These are phyloP conservation scores for Amanita rimosa DNA, from an alignment of 768 basidiomycete species.

Conservation along the genomic window DNA sequence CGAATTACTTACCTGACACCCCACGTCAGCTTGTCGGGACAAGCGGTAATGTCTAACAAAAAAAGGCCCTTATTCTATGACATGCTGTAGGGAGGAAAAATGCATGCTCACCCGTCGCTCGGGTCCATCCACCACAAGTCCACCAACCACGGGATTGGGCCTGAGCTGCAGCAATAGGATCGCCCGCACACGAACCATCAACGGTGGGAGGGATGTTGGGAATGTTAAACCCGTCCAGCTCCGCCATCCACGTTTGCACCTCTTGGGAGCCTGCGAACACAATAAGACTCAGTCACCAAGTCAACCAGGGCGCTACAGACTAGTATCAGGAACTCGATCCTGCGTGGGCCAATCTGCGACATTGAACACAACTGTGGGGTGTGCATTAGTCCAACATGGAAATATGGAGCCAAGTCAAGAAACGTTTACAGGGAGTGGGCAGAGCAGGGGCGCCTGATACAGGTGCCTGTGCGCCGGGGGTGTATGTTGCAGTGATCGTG, in stretches of 20 bases:
- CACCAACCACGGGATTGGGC: constrained; percentile 75
- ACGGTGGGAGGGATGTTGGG: constrained; percentile 51
- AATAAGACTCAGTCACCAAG: neutral
- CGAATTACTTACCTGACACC: constrained; percentile 45
- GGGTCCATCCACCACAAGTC: constrained; percentile 73
- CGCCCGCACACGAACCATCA: constrained; percentile 58
- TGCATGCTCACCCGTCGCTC: constrained; percentile 26
- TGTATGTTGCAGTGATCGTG: constrained; percentile 2
- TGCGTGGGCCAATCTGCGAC: constrained; percentile 46
- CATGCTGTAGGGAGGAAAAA: neutral
- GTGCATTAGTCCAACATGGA: neutral
- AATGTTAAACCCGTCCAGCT: constrained; percentile 60
- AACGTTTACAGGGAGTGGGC: constrained; percentile 46
- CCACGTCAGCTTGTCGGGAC: constrained; percentile 63
- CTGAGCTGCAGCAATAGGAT: constrained; percentile 43
- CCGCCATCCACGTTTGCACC: constrained; percentile 67
- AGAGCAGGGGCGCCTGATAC: constrained; percentile 55
- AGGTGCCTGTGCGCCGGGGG: constrained; percentile 44
- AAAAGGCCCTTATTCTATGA: too few relatives aligned
- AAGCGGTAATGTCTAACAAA: constrained; percentile 45
- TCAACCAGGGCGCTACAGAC: constrained; percentile 23
- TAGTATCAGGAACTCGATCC: constrained; percentile 48
- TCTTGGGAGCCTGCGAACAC: constrained; percentile 36
- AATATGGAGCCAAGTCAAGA: neutral
- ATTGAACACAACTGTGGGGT: constrained; percentile 30